A percentile compares a stretch with the other conserved stretches of the same genome.
phyloP scores from a whole-genome alignment of 1,284 basidiomycete species.

The Marasmius oreades region DNA sequence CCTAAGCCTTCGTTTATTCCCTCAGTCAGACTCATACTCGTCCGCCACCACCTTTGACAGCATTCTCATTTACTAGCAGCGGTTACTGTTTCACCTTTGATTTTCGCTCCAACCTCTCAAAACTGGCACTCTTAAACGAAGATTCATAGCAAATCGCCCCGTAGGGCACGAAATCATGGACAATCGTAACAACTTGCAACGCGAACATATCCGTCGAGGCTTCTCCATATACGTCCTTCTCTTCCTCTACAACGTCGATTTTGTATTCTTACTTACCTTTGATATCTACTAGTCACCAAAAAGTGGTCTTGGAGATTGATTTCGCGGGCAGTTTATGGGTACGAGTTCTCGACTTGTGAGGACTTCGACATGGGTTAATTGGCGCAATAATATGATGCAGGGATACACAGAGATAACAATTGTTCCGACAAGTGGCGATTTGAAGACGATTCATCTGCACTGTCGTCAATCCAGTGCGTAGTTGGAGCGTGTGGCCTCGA shows the following conservation, averaged over 20 bases:
- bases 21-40: not conserved
- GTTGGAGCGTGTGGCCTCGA: constrained; percentile 10
- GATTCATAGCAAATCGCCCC: constrained; percentile 5
- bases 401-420: constrained; percentile 92
- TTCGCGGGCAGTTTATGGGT: constrained; percentile 81
- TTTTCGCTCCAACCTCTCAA: not conserved
- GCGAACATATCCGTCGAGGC: constrained; percentile 73
- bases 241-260: constrained; percentile 17
- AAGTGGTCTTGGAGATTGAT: constrained; percentile 86
- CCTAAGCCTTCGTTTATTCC: constrained; percentile 1
- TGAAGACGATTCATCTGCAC: constrained; percentile 82
- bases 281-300: constrained; percentile 86
- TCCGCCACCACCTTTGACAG: not conserved
- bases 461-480: constrained; percentile 79
- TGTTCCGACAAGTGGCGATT: constrained; percentile 69
- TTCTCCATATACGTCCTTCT: constrained; percentile 78
- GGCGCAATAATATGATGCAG: constrained; percentile 34
- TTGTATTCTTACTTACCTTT: constrained; percentile 43
- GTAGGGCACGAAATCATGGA: constrained; percentile 33
- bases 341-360: constrained; percentile 24
- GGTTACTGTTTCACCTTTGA: not conserved
- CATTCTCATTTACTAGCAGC: not conserved
- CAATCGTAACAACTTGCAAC: constrained; percentile 53
- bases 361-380: constrained; percentile 21
- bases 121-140: constrained; percentile 12